Evolutionary conservation across 805 yeast genomes (phyloP).

Genomic region (Candida manassasensis): DNA sequence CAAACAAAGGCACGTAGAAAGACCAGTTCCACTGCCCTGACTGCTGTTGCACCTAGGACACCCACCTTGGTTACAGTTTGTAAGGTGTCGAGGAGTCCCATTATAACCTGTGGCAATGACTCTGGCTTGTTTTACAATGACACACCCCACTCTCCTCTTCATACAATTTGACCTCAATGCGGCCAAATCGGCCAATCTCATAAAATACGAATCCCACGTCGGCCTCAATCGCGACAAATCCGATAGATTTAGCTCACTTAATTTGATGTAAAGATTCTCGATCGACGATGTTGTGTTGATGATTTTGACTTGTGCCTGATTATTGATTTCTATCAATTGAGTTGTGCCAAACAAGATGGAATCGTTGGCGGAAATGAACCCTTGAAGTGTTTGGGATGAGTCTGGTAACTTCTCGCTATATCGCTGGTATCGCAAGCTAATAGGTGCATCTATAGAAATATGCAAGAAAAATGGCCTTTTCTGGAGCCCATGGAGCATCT

Average conservation of each 20-base stretch:
- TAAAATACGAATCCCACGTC: conserved; percentile 93
- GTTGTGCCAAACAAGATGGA: conserved; percentile 35
- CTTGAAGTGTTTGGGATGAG: conserved; percentile 18
- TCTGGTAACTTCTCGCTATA: conserved; percentile 13
- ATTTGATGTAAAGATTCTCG: conserved; percentile 30
- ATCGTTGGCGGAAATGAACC: conserved; percentile 34
- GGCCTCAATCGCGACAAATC: conserved; percentile 64
- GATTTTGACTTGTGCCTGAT: conserved; percentile 46
- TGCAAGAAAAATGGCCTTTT: conserved; percentile 84
- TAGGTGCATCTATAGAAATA: conserved; percentile 71
- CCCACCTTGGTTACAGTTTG: conserved; percentile 94
- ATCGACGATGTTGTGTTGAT: conserved; percentile 36
- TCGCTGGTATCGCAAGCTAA: conserved; percentile 41
- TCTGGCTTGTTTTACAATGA: conserved; percentile 76
- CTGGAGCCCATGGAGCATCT: conserved; percentile 42
- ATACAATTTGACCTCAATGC: conserved; percentile 92
- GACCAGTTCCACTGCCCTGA: conserved; percentile 53
- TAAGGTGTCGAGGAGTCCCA: conserved; percentile 88
- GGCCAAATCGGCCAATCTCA: conserved; percentile 89
- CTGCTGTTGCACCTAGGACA: conserved; percentile 84
- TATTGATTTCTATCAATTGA: conserved; percentile 52
- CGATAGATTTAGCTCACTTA: conserved; percentile 35
- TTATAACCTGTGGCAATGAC: conserved; percentile 96
- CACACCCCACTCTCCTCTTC: conserved; percentile 97
- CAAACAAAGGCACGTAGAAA: conserved; percentile 84